Base-by-base conservation (phyloP, 75 land plant species). In the Cunninghamia lanceolata region DNA sequence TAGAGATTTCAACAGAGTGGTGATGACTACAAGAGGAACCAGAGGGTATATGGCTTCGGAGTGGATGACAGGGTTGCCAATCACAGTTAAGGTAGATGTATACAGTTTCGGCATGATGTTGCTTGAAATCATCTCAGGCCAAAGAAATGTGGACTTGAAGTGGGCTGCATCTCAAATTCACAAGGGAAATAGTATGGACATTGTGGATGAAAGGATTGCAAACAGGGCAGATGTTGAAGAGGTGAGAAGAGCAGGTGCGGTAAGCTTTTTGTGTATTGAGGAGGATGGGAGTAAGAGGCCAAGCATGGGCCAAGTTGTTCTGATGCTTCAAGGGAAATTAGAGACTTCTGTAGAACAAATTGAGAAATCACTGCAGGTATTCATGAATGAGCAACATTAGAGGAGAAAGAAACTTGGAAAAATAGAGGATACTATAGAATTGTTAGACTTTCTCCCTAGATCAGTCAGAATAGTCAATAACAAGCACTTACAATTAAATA, bases 11-110 rank as follows among this genome's bases (percentile, higher is more conserved):
- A 82, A 52, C 74, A 73, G 42, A 25, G 84, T 81, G n/a, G 34
- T 84, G 56, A 85, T 86, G 30, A 84, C 75, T 38, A 43, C 75
- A 76, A 79, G 91, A 25, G 91, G 91, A 4, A 89, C 90, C 0
- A 59, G 68, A 16, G 90, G 90, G 9, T 89, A 89, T 54, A 17
- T 89, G 30, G 90, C 91, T 6, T 88, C 91, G 8, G 91, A 89
- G 32, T 89, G 90, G 90, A 79, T 87, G 0, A 46, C 73, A 0
- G 85, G 74, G 13, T 36, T 52, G 0, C n/a, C 79, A 6, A 87
- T 87, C 54, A 87, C 88, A 7, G 83, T 66, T 9, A 89, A 89
- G 50, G 78, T 86, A 40, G 90, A 89, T 47, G 88, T 87, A 36
- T 89, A 87, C 86, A 89, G 91, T 80, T 89, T 59, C 32, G 91